phyloP scores from a whole-genome alignment of 371 early-diverging fungal species.

The Dichotomocladium elegans region DNA sequence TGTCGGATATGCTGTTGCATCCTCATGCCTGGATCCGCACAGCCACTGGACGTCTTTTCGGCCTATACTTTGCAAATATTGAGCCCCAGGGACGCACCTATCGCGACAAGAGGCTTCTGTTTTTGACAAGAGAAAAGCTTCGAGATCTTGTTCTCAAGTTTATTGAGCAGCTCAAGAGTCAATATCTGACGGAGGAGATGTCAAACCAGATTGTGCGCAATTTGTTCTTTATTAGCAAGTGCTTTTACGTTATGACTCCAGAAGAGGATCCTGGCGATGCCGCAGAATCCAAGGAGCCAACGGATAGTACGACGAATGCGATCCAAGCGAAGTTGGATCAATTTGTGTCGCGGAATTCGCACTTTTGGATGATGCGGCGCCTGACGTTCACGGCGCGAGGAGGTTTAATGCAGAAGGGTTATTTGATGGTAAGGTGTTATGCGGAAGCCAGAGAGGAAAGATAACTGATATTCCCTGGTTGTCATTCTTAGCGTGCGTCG shows the following conservation, averaged over 20 bases:
- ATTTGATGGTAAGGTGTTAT: constrained; percentile 8
- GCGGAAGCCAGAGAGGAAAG: no score
- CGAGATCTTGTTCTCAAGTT: constrained; percentile 55
- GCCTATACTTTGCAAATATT: constrained; percentile 69
- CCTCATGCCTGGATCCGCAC: constrained; percentile 91
- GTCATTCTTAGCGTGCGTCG: constrained; percentile 54
- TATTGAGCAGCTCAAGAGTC: constrained; percentile 72
- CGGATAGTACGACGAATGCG: constrained; percentile 14
- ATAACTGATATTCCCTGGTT: neutral
- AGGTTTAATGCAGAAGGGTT: constrained; percentile 37
- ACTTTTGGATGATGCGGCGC: constrained; percentile 64
- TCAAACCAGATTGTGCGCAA: constrained; percentile 92
- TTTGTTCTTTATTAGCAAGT: constrained; percentile 84
- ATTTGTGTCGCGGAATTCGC: constrained; percentile 29
- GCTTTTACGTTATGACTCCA: constrained; percentile 52
- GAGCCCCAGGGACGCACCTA: constrained; percentile 50
- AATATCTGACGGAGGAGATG: constrained; percentile 68
- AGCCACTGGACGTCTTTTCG: constrained; percentile 69
- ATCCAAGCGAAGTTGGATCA: constrained; percentile 9
- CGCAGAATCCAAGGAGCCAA: constrained; percentile 30
- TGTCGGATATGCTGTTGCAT: constrained; percentile 62
- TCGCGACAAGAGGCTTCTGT: constrained; percentile 23
- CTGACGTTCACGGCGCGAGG: constrained; percentile 69
- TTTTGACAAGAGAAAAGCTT: constrained; percentile 48
- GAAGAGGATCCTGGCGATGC: constrained; percentile 39